Evolutionary conservation across 805 yeast species (phyloP), one percentile per base, ranked within the genome.

Genomic region (Candida ipomoeae): DNA sequence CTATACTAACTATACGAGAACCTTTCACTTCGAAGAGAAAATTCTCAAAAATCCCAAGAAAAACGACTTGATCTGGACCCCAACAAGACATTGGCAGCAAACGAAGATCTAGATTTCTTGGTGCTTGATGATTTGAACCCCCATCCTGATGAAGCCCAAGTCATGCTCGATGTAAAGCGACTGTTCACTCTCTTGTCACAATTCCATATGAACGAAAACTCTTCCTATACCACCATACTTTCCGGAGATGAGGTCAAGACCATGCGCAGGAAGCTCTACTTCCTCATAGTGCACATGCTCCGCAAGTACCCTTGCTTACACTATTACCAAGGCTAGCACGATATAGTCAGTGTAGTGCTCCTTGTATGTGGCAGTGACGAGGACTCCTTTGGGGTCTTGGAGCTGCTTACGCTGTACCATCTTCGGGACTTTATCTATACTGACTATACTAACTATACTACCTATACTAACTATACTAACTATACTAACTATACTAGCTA

Each of bases 321-420:
- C 51, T 92, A 92, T 66, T 92, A 90, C 65, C 99, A 92, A 67
- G 99, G 99, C 0, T 89, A 79, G 64, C 98, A 92, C 66, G 98
- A 94, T 60, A 73, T 94, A 18, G 90, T 89, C 1, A 76, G 87
- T 35, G 76, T 87, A 3, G 71, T 87, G 6, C 68, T 87, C 4
- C 62, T 85, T 15, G 79, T 85, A 1, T 80, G 82, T 55, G 62
- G 59, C 35, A 48, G 61, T 5, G 60, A 67, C 43, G 73, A 69
- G 57, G 48, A 52, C n/a, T 66, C 77, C 2, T 78, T 72, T 51
- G 60, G 60, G 18, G 59, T 82, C 6, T 68, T 91, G 45, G 84
- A 82, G 49, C 63, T 68, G 31, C 69, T 89, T 43, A 75, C 94
- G 0, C 55, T 86, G 7, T 55, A 69, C 47, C 87, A 83, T 61